Evolutionary conservation across 805 yeast genomes (phyloP), one percentile per base, ranked within the genome.

Genomic region (Kurtzmaniella cleridarum): DNA sequence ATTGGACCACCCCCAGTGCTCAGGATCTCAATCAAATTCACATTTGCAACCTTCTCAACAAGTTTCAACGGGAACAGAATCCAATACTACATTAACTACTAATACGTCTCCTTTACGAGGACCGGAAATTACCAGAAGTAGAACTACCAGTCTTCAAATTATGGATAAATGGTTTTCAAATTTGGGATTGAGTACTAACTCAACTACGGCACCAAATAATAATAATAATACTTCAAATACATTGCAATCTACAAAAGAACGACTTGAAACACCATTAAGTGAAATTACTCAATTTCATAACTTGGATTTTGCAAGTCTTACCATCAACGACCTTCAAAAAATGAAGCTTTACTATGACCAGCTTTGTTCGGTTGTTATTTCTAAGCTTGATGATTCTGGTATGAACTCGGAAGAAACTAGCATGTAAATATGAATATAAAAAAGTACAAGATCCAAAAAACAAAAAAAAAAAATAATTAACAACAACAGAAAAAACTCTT

Each of bases 111-210:
- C 34, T 15, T 38, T 37, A 12, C 47, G 49, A 37, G 42, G 59
- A 27, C 59, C 63, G 3, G 64, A 59, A n/a, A 51, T 46, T 40
- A 32, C 23, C 9, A 48, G 69, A 26, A 48, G 53, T 20, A 53
- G 71, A 44, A 59, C 69, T 9, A 49, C 69, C 23, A 66, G 71
- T 45, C 41, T 64, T 16, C 73, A 66, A 41, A 54, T 67, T 13
- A 64, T 67, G 67, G 73, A 67, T 42, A 63, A 58, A 42, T 67
- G 72, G 71, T 64, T 67, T 41, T 62, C 56, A 44, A 66, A 64
- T 45, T 44, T 67, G 8, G 41, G 44, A 5, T 43, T 41, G 6
- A 38, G 32, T 12, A 43, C 37, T 31, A 39, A 32, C 16, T 18
- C 38, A n/a, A 35, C 15, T 26, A 14, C 31, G 32, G 26, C 26